These are phyloP conservation scores for Pichia occidentalis DNA, from an alignment of 805 yeast species.

Conservation along the genomic window DNA sequence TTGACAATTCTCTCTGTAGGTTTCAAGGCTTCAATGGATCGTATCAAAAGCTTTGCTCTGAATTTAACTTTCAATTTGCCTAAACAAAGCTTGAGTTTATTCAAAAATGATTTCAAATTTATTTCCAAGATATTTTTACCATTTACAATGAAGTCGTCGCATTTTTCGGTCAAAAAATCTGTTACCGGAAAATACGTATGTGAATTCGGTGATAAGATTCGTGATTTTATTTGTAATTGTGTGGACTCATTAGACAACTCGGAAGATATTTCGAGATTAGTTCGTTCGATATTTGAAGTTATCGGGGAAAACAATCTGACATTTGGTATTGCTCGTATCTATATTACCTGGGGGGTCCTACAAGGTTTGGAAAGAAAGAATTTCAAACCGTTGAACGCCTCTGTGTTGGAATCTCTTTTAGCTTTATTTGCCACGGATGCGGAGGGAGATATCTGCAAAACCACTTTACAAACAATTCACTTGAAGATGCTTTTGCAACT, in stretches of 20 bases:
- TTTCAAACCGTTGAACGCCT: slow-evolving; percentile 15
- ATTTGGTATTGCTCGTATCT: slow-evolving; percentile 68
- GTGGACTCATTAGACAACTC: slow-evolving; percentile 25
- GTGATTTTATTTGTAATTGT: slow-evolving; percentile 38
- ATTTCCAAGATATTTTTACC: slow-evolving; percentile 45
- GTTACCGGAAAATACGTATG: slow-evolving; percentile 36
- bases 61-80: slow-evolving; percentile 50
- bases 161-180: slow-evolving; percentile 40
- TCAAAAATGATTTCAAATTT: slow-evolving; percentile 38
- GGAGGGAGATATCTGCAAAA: slow-evolving; percentile 42
- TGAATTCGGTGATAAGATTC: slow-evolving; percentile 49
- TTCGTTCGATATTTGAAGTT: slow-evolving; percentile 35
- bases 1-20: slow-evolving; percentile 71
- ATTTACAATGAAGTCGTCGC: slow-evolving; percentile 55
- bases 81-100: slow-evolving; percentile 36
- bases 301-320: slow-evolving; percentile 42
- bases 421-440: slow-evolving; percentile 30
- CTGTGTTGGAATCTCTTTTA: slow-evolving; percentile 28
- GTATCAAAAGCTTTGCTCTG: slow-evolving; percentile 60
- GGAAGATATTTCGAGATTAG: slow-evolving; percentile 14
- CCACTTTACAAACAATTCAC: slow-evolving; percentile 44
- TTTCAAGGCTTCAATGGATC: slow-evolving; percentile 66
- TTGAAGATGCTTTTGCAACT: slow-evolving; percentile 39
- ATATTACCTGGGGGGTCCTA: slow-evolving; percentile 49
- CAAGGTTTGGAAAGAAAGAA: slow-evolving; percentile 36